Evolutionary conservation across 345 rosid genomes (phyloP).

Genomic region (Salix suchowensis): DNA sequence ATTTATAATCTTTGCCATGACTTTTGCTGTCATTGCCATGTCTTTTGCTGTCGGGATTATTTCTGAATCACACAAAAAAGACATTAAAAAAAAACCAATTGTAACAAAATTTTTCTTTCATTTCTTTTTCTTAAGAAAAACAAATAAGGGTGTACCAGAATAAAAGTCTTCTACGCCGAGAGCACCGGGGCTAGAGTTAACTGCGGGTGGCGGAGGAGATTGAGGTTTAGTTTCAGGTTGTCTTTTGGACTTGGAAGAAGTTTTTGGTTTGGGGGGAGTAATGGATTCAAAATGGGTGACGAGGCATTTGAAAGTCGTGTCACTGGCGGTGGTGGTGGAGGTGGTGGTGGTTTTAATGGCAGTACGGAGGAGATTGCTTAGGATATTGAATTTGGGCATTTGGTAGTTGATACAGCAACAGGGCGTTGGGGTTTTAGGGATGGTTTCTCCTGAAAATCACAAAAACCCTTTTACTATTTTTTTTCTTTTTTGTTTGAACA

Average conservation of each 20-base stretch:
- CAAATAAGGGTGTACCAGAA: constrained; percentile 17
- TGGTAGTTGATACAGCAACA: not conserved
- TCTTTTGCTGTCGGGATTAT: constrained; percentile 1
- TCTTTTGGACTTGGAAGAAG: not conserved
- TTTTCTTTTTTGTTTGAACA: too few relatives aligned
- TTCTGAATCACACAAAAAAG: not conserved
- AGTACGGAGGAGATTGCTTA: constrained; percentile 26
- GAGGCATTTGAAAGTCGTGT: not conserved
- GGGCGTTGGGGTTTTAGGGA: not conserved
- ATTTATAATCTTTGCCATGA: constrained; percentile 18
- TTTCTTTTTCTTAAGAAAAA: not conserved
- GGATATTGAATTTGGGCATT: constrained; percentile 26
- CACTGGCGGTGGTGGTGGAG: not conserved
- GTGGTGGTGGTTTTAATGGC: not conserved
- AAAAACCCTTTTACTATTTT: not conserved
- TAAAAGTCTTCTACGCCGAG: constrained; percentile 4
- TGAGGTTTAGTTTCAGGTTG: not conserved
- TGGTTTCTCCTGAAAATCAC: not conserved
- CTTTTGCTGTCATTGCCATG: constrained; percentile 6
- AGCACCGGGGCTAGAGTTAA: not conserved
- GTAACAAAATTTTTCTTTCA: not conserved
- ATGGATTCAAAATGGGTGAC: not conserved
- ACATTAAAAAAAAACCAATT: not conserved
- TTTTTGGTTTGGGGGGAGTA: not conserved
- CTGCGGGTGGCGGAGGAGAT: not conserved